These are phyloP conservation scores for Fusarium multiceps DNA, from an alignment of 2,329 filamentous ascomycete species.

Conservation along the genomic window DNA sequence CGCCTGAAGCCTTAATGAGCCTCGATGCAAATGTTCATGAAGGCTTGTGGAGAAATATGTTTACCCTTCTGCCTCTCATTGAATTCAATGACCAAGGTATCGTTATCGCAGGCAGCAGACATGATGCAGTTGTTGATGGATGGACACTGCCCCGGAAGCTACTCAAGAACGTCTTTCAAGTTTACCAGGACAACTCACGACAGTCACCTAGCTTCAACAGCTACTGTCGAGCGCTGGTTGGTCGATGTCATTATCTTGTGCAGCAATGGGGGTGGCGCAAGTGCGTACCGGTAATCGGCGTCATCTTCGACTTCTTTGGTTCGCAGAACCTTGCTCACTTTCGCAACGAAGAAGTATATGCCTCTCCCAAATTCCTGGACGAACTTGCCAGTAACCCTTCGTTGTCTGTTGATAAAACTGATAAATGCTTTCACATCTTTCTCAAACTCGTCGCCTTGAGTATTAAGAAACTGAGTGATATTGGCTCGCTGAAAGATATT, in stretches of 20 bases:
- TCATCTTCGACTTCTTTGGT: slow-evolving; percentile 76
- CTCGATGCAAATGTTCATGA: slow-evolving; percentile 64
- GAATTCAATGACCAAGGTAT: slow-evolving; percentile 69
- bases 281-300: slow-evolving; percentile 67
- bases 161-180: slow-evolving; percentile 66
- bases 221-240: slow-evolving; percentile 69
- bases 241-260: slow-evolving; percentile 71
- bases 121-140: slow-evolving; percentile 58
- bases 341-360: slow-evolving; percentile 71
- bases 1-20: slow-evolving; percentile 49
- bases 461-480: slow-evolving; percentile 62
- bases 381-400: slow-evolving; percentile 60
- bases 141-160: slow-evolving; percentile 70
- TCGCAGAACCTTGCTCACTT: slow-evolving; percentile 70
- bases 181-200: slow-evolving; percentile 66
- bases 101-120: slow-evolving; percentile 52
- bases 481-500: slow-evolving; percentile 66
- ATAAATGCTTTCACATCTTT: slow-evolving; percentile 75
- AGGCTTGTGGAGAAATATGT: slow-evolving; percentile 67
- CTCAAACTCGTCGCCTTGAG: slow-evolving; percentile 71
- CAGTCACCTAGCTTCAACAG: slow-evolving; percentile 73
- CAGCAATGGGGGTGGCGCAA: slow-evolving; percentile 74
- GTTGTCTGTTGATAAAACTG: slow-evolving; percentile 63
- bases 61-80: slow-evolving; percentile 69
- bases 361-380: slow-evolving; percentile 71